Evolutionary conservation across 208 protist species (phyloP), one percentile per base, ranked within the genome.

Genomic region (Novymonas esmeraldas): DNA sequence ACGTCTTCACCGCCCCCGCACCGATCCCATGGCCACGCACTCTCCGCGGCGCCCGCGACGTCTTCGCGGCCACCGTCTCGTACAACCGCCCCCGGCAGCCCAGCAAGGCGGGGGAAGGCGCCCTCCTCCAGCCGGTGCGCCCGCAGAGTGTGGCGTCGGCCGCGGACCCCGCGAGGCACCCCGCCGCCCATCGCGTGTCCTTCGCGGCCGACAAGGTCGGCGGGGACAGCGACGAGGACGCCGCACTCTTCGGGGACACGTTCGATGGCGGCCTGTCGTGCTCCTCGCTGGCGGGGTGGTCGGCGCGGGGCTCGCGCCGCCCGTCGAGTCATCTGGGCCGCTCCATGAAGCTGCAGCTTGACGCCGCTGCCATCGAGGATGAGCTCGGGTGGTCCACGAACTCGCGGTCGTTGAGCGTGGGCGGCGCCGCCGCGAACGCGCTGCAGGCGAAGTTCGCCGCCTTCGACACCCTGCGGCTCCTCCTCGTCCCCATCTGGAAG

Each of bases 401-500:
- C 13, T 61, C 56, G 22, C 24, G 13, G 56, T 24, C 6, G 14
- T 14, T 11, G 0, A 29, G 11, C 6, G n/a, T 20, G 20, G 24
- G 28, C 13, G 29, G 24, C 24, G 2, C 2, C 24, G 2, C 2
- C 13, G 13, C 26, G 16, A 31, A 31, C 6, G 24, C 2, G 7
- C 38, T 41, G 42, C 7, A 26, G 1, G 44, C 13, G 16, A 41
- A 50, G 6, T 49, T 61, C n/a, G 71, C 46, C 0, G 73, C 78
- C 2, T 44, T 50, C 45, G 61, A 54, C 41, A 73, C 70, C 3
- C 61, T 85, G 22, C 48, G 33, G 13, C 49, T 28, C 10, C 75
- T 78, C 33, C 67, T 85, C 22, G 2, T 85, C 6, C 79, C 79
- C 6, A 14, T 81, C 28, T 85, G 79, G 79, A 28, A 66, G 20